A percentile compares a stretch with the other conserved stretches of the same genome.
Evolutionary conservation across 1,284 basidiomycete species (phyloP).

Genomic region (Irpex sp.): DNA sequence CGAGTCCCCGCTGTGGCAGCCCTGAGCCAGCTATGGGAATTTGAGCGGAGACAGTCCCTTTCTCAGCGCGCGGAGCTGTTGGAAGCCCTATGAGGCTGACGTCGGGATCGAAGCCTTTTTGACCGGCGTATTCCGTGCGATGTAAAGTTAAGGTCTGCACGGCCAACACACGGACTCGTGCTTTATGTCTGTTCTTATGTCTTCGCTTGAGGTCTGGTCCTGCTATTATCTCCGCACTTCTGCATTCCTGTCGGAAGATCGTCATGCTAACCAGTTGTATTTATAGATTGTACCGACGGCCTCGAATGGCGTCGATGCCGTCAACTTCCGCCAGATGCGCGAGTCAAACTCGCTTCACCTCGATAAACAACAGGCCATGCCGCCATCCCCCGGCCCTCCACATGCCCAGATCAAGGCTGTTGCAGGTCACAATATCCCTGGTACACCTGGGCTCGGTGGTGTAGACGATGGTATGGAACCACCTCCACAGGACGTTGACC

Average conservation of each 20-base stretch:
- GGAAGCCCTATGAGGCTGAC: neutral
- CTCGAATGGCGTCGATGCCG: slow-evolving; percentile 82
- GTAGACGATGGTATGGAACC: slow-evolving; percentile 47
- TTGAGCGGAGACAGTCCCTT: neutral
- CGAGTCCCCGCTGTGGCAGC: too few species aligned
- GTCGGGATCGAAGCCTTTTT: neutral
- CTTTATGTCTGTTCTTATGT: too few species aligned
- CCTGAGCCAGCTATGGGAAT: neutral
- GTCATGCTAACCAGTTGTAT: neutral
- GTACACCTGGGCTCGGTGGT: slow-evolving; percentile 42
- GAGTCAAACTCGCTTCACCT: slow-evolving; percentile 91
- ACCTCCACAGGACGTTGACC: slow-evolving; percentile 39
- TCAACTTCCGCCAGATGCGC: slow-evolving; percentile 89
- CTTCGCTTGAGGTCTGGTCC: too few species aligned
- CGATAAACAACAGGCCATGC: slow-evolving; percentile 46
- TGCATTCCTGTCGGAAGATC: neutral
- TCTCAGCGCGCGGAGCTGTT: neutral
- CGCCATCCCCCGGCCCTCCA: slow-evolving; percentile 10
- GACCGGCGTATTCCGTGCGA: neutral
- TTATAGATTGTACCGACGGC: slow-evolving; percentile 77
- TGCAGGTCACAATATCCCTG: slow-evolving; percentile 31
- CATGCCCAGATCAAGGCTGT: slow-evolving; percentile 35
- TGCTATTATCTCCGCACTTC: too few species aligned
- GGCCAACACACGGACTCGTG: too few species aligned
- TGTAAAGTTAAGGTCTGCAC: too few species aligned